Evolutionary conservation across 2,329 filamentous ascomycete species (phyloP).

Genomic region (Dothistroma septosporum): DNA sequence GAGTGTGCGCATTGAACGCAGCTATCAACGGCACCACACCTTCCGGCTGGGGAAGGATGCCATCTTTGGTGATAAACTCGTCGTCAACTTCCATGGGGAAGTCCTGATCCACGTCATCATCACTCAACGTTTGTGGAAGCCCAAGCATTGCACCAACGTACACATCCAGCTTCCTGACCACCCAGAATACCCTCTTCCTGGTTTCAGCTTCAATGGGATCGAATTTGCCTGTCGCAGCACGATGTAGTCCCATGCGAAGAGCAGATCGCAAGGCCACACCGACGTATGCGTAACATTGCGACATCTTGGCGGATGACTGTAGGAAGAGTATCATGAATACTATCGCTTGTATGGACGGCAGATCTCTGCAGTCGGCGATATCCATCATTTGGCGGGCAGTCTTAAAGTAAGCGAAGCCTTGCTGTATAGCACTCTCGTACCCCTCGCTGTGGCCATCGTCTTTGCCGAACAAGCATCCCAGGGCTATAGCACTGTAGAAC

Average conservation of each 20-base stretch:
- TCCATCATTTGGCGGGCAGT: conserved; percentile 48
- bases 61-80: conserved; percentile 48
- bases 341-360: conserved; percentile 49
- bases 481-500: conserved; percentile 46
- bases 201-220: conserved; percentile 48
- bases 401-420: conserved; percentile 50
- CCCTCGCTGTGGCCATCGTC: conserved; percentile 36
- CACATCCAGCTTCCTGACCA: conserved; percentile 50
- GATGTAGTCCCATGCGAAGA: conserved; percentile 49
- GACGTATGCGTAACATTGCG: conserved; percentile 51
- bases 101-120: conserved; percentile 68
- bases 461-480: conserved; percentile 47
- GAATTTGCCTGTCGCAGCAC: conserved; percentile 46
- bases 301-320: conserved; percentile 50
- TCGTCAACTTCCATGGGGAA: conserved; percentile 83
- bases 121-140: conserved; percentile 46
- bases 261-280: conserved; percentile 50
- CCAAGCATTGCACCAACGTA: conserved; percentile 51
- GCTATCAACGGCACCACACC: conserved; percentile 55
- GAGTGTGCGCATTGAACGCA: conserved; percentile 58
- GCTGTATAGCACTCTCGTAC: conserved; percentile 46
- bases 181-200: conserved; percentile 51
- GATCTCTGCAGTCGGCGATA: conserved; percentile 51
- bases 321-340: conserved; percentile 53
- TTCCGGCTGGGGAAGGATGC: conserved; percentile 52